Percentiles rank a stretch among this genome's conserved stretches.
Conservation (phyloP, 2,329 filamentous ascomycete genomes). For the Talaromyces amestolkiae region DNA sequence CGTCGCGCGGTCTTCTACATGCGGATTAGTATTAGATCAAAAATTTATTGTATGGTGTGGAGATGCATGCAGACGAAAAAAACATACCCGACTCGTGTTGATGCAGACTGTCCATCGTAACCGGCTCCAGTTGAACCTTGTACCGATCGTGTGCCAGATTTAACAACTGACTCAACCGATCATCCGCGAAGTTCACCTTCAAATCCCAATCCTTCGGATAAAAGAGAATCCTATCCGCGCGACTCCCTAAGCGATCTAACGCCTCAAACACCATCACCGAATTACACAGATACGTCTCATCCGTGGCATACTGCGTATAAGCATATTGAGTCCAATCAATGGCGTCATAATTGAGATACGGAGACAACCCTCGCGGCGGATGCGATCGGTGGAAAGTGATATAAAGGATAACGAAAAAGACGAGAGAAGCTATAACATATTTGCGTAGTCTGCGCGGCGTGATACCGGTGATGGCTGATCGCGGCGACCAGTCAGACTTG, state of each 20-base stretch:
- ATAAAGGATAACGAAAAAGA: slow-evolving; percentile 18
- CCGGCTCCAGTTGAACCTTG: slow-evolving; percentile 50
- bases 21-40: not conserved
- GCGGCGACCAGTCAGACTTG: slow-evolving; percentile 16
- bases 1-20: slow-evolving; percentile 37
- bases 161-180: slow-evolving; percentile 47
- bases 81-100: slow-evolving; percentile 4
- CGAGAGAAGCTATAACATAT: slow-evolving; percentile 18
- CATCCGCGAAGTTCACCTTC: slow-evolving; percentile 28
- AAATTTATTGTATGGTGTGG: not conserved
- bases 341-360: slow-evolving; percentile 21
- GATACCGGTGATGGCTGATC: not conserved
- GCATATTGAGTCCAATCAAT: slow-evolving; percentile 44
- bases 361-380: slow-evolving; percentile 14
- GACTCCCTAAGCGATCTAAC: slow-evolving; percentile 39
- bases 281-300: slow-evolving; percentile 43
- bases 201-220: slow-evolving; percentile 44
- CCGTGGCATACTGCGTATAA: slow-evolving; percentile 46
- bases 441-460: slow-evolving; percentile 17
- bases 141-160: slow-evolving; percentile 50
- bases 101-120: slow-evolving; percentile 24
- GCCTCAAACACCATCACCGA: slow-evolving; percentile 44
- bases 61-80: not conserved
- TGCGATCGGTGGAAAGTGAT: slow-evolving; percentile 15
- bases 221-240: slow-evolving; percentile 41